Evolutionary conservation across 345 rosid species (phyloP).

Genomic region (Sisymbrium altissimum): DNA sequence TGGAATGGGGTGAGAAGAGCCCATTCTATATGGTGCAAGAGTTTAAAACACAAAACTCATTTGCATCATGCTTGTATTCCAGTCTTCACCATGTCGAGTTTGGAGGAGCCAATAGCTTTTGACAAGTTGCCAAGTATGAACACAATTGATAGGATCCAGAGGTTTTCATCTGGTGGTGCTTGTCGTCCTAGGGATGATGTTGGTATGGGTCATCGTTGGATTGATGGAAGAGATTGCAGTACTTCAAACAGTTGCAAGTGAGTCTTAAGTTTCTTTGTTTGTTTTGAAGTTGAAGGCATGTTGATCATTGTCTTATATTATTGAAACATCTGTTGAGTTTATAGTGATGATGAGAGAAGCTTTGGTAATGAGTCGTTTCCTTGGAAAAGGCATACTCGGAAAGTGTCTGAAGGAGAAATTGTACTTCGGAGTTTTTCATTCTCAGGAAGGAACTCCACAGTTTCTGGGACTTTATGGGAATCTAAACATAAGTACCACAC

Average conservation of each 20-base stretch:
- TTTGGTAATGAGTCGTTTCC: slow-evolving; percentile 59
- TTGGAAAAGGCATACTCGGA: slow-evolving; percentile 70
- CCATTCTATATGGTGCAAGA: slow-evolving; percentile 25
- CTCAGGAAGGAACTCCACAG: slow-evolving; percentile 41
- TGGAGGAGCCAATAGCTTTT: slow-evolving; percentile 87
- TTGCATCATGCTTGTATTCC: slow-evolving; percentile 38
- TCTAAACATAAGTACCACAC: slow-evolving; percentile 42
- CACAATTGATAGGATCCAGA: slow-evolving; percentile 75
- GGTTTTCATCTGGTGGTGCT: slow-evolving; percentile 78
- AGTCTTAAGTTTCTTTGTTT: no score
- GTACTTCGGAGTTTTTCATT: slow-evolving; percentile 39
- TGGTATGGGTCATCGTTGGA: slow-evolving; percentile 81
- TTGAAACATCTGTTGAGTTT: slow-evolving; percentile 3
- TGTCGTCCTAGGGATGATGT: slow-evolving; percentile 70
- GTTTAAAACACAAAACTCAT: slow-evolving; percentile 22
- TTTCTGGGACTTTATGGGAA: slow-evolving; percentile 34
- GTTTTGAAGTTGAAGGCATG: no score
- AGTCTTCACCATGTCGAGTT: slow-evolving; percentile 75
- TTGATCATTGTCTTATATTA: not conserved
- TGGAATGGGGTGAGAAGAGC: slow-evolving; percentile 28
- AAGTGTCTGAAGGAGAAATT: slow-evolving; percentile 43
- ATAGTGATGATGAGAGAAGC: slow-evolving; percentile 66
- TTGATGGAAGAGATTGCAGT: slow-evolving; percentile 80
- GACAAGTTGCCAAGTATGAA: slow-evolving; percentile 95
- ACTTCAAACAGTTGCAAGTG: slow-evolving; percentile 72